These are phyloP conservation scores for Litsea cubeba DNA, from an alignment of 164 flowering plant species.

Conservation along the genomic window DNA sequence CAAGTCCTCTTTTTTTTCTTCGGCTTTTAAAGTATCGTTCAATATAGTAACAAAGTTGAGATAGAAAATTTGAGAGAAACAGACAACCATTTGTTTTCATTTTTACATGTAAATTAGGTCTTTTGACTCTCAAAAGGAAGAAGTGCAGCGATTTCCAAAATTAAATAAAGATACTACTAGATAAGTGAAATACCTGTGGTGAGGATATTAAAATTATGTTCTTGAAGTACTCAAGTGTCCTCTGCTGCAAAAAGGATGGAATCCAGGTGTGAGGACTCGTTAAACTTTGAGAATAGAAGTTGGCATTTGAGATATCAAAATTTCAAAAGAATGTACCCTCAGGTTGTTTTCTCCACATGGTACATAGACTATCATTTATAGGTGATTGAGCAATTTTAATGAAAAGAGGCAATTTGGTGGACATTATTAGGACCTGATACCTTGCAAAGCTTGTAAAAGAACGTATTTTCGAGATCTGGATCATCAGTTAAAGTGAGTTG, in stretches of 20 bases:
- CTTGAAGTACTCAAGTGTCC: constrained; percentile 77
- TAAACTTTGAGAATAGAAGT: background rate
- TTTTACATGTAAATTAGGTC: background rate
- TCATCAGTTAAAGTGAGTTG: constrained; percentile 95
- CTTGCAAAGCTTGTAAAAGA: constrained; percentile 89
- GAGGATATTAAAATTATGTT: constrained; percentile 83
- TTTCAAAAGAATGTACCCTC: too few relatives aligned
- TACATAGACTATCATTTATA: background rate
- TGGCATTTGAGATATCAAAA: too few relatives aligned
- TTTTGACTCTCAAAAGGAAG: background rate
- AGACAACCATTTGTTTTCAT: background rate
- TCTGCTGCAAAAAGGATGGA: constrained; percentile 53
- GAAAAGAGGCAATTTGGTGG: background rate
- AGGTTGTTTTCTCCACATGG: background rate
- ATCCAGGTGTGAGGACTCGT: background rate
- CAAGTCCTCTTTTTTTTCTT: too few relatives aligned
- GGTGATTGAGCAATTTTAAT: background rate
- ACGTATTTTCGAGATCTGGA: constrained; percentile 82
- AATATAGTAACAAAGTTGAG: background rate
- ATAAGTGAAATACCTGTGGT: constrained; percentile 62
- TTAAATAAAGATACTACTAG: background rate
- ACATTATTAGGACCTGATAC: constrained; percentile 26
- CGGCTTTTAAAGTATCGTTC: too few relatives aligned
- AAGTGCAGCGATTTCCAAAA: background rate
- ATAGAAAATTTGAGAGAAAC: background rate